These are phyloP conservation scores for Cladosporium oxysporum DNA, from an alignment of 2,329 filamentous ascomycete species.

Conservation along the genomic window DNA sequence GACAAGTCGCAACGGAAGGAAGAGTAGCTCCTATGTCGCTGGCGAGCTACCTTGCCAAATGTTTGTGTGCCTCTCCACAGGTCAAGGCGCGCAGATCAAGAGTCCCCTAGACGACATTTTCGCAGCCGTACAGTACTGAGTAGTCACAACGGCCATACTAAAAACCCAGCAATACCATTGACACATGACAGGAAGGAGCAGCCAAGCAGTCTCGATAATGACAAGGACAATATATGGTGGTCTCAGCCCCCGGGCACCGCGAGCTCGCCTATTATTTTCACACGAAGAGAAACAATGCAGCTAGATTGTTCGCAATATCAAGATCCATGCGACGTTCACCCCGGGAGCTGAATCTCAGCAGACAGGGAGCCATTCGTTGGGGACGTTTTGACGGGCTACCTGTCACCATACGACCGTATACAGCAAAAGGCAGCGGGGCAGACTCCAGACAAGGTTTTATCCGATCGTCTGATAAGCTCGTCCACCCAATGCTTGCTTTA, in stretches of 20 bases:
- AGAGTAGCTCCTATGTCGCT: neutral
- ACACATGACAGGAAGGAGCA: neutral
- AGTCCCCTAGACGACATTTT: neutral
- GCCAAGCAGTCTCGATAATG: neutral
- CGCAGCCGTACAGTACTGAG: neutral
- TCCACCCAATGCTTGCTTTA: slow-evolving; percentile 1
- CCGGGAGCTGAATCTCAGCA: neutral
- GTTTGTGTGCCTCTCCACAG: neutral
- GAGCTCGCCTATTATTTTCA: neutral
- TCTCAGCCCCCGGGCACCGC: neutral
- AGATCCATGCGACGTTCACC: neutral
- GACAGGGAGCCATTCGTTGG: neutral
- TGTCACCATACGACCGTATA: slow-evolving; percentile 3
- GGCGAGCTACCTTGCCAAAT: neutral
- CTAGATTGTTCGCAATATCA: neutral
- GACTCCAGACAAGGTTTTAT: slow-evolving; percentile 4
- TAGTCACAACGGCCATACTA: neutral
- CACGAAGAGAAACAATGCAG: neutral
- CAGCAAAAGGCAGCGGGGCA: neutral
- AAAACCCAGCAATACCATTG: neutral
- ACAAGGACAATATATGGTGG: neutral
- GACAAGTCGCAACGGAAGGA: neutral
- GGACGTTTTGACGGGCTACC: neutral
- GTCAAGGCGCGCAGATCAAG: neutral
- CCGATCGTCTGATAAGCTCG: slow-evolving; percentile 13